These are phyloP conservation scores for Talaromyces albobiverticillius DNA, from an alignment of 2,329 filamentous ascomycete genomes.

Conservation along the genomic window DNA sequence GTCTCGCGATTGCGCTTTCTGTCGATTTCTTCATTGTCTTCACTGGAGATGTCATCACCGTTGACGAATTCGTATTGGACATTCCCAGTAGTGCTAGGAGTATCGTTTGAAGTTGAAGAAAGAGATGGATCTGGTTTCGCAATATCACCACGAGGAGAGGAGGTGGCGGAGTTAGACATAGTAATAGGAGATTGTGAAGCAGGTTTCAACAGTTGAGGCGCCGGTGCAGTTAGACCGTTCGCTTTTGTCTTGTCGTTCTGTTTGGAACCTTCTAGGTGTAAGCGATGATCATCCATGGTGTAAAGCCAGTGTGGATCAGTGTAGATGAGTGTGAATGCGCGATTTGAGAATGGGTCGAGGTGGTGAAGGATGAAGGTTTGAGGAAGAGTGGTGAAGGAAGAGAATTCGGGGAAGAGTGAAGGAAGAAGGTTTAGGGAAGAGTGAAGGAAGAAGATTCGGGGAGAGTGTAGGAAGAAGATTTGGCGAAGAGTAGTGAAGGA, in stretches of 20 bases:
- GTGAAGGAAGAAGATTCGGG: no score
- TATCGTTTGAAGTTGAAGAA: background rate
- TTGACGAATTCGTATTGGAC: slow-evolving; percentile 31
- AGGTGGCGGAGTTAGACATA: background rate
- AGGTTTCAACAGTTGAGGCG: background rate
- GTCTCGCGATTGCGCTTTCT: slow-evolving; percentile 28
- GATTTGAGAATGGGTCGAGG: background rate
- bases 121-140: background rate
- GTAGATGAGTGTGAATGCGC: no score
- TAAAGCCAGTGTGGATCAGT: no score
- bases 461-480: background rate
- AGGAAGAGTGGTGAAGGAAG: background rate
- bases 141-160: background rate
- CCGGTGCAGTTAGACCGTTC: background rate
- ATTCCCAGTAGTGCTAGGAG: background rate
- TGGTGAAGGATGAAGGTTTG: no score
- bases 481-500: no score
- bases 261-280: slow-evolving; percentile 8
- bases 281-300: background rate
- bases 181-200: background rate
- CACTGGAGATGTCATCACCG: slow-evolving; percentile 18
- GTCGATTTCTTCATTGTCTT: slow-evolving; percentile 20
- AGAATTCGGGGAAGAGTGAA: background rate
- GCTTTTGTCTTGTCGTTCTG: slow-evolving; percentile 5
- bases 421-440: no score